Evolutionary conservation across 2,329 filamentous ascomycete genomes (phyloP), one percentile per base, ranked within the genome.

Genomic region (Fusarium albidum): DNA sequence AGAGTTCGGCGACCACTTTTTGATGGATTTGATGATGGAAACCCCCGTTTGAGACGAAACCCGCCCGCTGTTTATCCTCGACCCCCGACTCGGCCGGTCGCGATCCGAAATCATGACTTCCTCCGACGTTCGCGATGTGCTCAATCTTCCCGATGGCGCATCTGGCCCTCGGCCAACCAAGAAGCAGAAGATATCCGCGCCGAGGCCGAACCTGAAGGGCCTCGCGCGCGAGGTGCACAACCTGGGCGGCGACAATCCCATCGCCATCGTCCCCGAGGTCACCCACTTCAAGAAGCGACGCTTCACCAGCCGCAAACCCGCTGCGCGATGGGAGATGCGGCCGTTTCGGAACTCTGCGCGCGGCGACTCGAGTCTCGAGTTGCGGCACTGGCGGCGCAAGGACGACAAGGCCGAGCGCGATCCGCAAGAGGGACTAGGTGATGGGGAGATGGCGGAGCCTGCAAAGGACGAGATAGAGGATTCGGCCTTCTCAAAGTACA

Each of bases 91-190:
- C 54, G 53, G 44, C 48, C 60, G 54, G 52, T 63, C 51, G 60
- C 61, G 68, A 79, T 21, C 21, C 21, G 5, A 21, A 21, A 21
- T 67, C 60, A 91, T 91, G 87, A 82, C 88, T 56, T 88, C 88
- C 59, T 84, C 87, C 72, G 92, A 96, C 80, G 85, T 96, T 65
- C 91, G 90, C 77, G 92, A 96, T 73, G 91, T 96, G 70, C 86
- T 96, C 69, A 91, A 93, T 73, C 80, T 96, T 71, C 88, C 88
- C 42, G 87, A 86, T 27, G 75, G 78, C 55, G 66, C 75, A 43
- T 67, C 77, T 43, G 77, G 75, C 44, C 69, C 79, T 47, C 77
- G 88, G 58, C 85, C 87, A 33, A 76, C 83, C 35, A 96, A 95
- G 77, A 93, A 94, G 71, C 86, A 88, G 66, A 92, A 90, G 71